Evolutionary conservation across 2,329 filamentous ascomycete genomes (phyloP), one percentile per base, ranked within the genome.

Genomic region (Fonsecaea monophora): DNA sequence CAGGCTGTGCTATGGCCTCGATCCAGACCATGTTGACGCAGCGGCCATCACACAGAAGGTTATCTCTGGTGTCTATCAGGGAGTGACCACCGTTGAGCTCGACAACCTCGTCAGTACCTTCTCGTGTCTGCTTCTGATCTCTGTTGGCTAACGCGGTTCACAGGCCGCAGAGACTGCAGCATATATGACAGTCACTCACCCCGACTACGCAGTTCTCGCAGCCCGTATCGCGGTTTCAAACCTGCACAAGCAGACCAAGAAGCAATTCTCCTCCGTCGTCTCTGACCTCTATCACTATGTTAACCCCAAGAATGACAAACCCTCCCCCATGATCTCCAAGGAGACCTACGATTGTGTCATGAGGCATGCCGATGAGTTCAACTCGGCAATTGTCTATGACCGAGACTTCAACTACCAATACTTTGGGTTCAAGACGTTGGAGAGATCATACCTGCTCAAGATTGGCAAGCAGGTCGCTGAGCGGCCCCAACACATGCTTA

Each of bases 401-500:
- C 91, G 95, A 74, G 95, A 99, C 79, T 99, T 99, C 87, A 97
- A 98, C 87, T 99, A 99, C 85, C 95, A 99, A 84, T 99, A 96
- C 84, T 99, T 99, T 76, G 95, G 95, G 71, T 99, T 99, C 89
- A 99, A 99, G 88, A 99, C 95, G 7, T 85, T 99, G 45, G 95
- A 99, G 85, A 90, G 95, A 68, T 99, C 95, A 77, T 99, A 99
- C 77, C 90, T 99, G 60, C 89, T 99, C 73, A 94, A 96, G 78
- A 91, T 98, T 72, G 87, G 97, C 75, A 94, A 93, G 78, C 96
- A 97, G 83, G 92, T 98, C 77, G 94, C 94, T 60, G 95, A 99
- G 84, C 89, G 95, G 75, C 95, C 95, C 53, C 95, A 99, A 82
- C 95, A 99, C 84, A 95, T 99, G 93, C 94, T 99, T 75, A 99